phyloP scores from a whole-genome alignment of 768 basidiomycete species.

The Wakefieldia striispora region DNA sequence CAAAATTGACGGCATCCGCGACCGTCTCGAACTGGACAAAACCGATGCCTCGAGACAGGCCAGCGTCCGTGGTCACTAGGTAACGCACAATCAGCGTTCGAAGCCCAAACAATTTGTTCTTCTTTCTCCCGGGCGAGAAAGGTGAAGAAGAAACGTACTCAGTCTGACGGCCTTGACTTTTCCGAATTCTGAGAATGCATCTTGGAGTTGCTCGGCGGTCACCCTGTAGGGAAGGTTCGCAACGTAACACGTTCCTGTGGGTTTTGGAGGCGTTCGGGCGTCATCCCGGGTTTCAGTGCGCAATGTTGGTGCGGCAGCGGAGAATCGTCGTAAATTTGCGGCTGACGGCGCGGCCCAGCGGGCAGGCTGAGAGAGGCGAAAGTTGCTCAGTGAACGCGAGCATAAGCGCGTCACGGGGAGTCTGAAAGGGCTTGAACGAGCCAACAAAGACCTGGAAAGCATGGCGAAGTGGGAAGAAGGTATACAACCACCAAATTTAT shows the following conservation, averaged over 20 bases:
- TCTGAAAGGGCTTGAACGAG: constrained; percentile 9
- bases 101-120: not conserved
- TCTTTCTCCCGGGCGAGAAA: not conserved
- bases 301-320: constrained; percentile 9
- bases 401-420: constrained; percentile 7
- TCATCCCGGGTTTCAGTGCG: constrained; percentile 1
- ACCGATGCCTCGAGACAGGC: constrained; percentile 42
- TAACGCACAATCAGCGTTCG: not conserved
- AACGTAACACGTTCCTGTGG: constrained; percentile 42
- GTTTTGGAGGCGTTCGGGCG: constrained; percentile 10
- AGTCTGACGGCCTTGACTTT: constrained; percentile 36
- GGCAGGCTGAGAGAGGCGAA: constrained; percentile 4
- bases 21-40: constrained; percentile 43
- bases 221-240: constrained; percentile 54
- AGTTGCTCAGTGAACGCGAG: constrained; percentile 15
- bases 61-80: constrained; percentile 29
- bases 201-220: constrained; percentile 39
- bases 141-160: constrained; percentile 33
- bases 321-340: constrained; percentile 17
- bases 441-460: constrained; percentile 23
- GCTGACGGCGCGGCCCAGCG: not conserved
- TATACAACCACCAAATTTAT: not conserved
- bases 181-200: constrained; percentile 45
- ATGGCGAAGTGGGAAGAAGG: constrained; percentile 7
- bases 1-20: constrained; percentile 38